Conservation (phyloP, 2,329 filamentous ascomycete species). For the Diaporthe sp. region DNA sequence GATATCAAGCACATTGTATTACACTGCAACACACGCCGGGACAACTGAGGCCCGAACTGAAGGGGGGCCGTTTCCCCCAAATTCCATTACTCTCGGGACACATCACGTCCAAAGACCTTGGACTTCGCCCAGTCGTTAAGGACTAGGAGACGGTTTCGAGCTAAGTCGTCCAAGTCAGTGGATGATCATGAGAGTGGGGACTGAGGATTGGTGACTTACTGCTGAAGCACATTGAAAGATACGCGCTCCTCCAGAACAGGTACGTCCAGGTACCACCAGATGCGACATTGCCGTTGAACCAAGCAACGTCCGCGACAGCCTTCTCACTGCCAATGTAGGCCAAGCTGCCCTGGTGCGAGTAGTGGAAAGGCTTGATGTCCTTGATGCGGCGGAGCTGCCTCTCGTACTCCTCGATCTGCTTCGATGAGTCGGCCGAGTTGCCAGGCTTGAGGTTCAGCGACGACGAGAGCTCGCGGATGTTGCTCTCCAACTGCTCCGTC, state of each 20-base stretch:
- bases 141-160: slow-evolving; percentile 94
- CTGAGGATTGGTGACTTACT: slow-evolving; percentile 73
- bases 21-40: slow-evolving; percentile 23
- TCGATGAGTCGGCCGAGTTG: slow-evolving; percentile 75
- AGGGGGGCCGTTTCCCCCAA: not conserved
- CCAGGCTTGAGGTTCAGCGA: slow-evolving; percentile 71
- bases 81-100: slow-evolving; percentile 78
- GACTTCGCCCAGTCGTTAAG: slow-evolving; percentile 97
- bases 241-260: slow-evolving; percentile 98
- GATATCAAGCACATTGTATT: slow-evolving; percentile 33
- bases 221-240: slow-evolving; percentile 99
- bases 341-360: slow-evolving; percentile 96
- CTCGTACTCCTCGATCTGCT: slow-evolving; percentile 87
- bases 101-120: slow-evolving; percentile 95
- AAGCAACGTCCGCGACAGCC: slow-evolving; percentile 96
- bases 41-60: not conserved
- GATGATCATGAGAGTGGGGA: slow-evolving; percentile 38
- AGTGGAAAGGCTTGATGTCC: slow-evolving; percentile 97
- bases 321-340: slow-evolving; percentile 98
- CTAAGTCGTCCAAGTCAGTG: slow-evolving; percentile 57
- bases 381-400: slow-evolving; percentile 89
- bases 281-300: slow-evolving; percentile 97
- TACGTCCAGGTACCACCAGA: slow-evolving; percentile 95
- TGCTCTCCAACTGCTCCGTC: slow-evolving; percentile 83
- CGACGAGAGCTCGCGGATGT: slow-evolving; percentile 78